Conservation (phyloP, 2,329 filamentous ascomycete genomes). For the Dactylellina cionopaga region DNA sequence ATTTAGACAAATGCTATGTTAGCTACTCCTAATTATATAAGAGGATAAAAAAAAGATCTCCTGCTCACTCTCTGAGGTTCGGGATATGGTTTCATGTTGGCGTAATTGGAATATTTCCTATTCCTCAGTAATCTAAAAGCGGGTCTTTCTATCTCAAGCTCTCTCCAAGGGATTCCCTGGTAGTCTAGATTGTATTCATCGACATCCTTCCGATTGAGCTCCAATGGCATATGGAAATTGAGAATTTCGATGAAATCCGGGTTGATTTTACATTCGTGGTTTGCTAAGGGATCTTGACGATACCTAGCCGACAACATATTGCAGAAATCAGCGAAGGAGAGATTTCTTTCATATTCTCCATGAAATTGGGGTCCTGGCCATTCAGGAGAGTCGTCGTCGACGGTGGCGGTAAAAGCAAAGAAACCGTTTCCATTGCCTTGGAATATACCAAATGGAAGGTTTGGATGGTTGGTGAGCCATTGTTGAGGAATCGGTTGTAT, state of each 20-base stretch:
- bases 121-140: constrained; percentile 53
- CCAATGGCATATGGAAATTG: constrained; percentile 52
- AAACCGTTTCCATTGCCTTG: constrained; percentile 37
- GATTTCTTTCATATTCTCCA: constrained; percentile 48
- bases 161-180: constrained; percentile 56
- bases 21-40: constrained; percentile 1
- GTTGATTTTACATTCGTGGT: constrained; percentile 49
- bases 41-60: neutral
- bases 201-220: constrained; percentile 53
- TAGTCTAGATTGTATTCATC: constrained; percentile 54
- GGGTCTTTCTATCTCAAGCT: constrained; percentile 53
- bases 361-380: constrained; percentile 47
- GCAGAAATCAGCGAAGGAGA: constrained; percentile 48
- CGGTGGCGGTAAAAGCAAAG: constrained; percentile 32
- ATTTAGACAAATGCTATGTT: neutral
- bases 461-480: constrained; percentile 44
- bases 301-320: constrained; percentile 33
- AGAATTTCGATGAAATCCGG: constrained; percentile 38
- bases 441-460: constrained; percentile 37
- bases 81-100: constrained; percentile 53
- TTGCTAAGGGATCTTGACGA: constrained; percentile 29
- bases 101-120: constrained; percentile 55
- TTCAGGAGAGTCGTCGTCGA: constrained; percentile 49
- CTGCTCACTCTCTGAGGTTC: constrained; percentile 54
- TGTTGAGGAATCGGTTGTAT: constrained; percentile 42